A percentile compares a stretch with the other conserved stretches of the same genome.
Evolutionary conservation across 2,329 filamentous ascomycete genomes (phyloP).

Genomic region (Pseudodiploospora longispora): DNA sequence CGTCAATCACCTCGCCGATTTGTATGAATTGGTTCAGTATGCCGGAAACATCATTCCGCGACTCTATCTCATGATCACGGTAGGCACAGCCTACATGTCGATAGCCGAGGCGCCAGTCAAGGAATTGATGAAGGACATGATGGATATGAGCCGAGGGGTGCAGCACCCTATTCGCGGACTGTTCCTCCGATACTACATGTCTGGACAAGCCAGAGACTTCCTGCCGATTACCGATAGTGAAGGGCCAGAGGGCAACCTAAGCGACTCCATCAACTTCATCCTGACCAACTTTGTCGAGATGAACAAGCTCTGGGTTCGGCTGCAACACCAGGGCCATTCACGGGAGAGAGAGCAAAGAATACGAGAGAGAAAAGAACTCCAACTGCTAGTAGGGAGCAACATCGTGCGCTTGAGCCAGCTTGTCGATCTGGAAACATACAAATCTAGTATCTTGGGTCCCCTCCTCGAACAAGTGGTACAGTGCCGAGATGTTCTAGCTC

Average conservation of each 20-base stretch:
- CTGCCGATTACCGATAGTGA: slow-evolving; percentile 76
- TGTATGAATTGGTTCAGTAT: slow-evolving; percentile 97
- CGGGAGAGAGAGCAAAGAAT: slow-evolving; percentile 88
- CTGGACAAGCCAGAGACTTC: slow-evolving; percentile 85
- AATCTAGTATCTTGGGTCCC: slow-evolving; percentile 78
- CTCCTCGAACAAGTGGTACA: slow-evolving; percentile 95
- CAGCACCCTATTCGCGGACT: slow-evolving; percentile 94
- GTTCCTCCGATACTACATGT: slow-evolving; percentile 93
- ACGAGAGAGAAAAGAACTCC: slow-evolving; percentile 89
- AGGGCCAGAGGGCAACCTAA: slow-evolving; percentile 88
- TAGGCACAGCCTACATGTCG: slow-evolving; percentile 97
- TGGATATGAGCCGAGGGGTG: slow-evolving; percentile 98
- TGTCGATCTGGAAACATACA: slow-evolving; percentile 92
- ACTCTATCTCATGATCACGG: slow-evolving; percentile 97
- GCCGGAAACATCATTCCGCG: slow-evolving; percentile 95
- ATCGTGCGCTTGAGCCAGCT: slow-evolving; percentile 90
- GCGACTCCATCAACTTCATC: slow-evolving; percentile 97
- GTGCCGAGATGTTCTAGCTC: slow-evolving; percentile 90
- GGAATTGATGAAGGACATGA: slow-evolving; percentile 99
- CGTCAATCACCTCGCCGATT: slow-evolving; percentile 92
- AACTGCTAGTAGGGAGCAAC: slow-evolving; percentile 93
- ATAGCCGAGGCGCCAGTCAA: slow-evolving; percentile 98
- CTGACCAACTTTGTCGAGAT: slow-evolving; percentile 99
- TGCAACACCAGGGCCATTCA: slow-evolving; percentile 96
- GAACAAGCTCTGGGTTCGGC: slow-evolving; percentile 98